Base-by-base conservation (phyloP, 2,329 filamentous ascomycete genomes). In the Botryotinia calthae region DNA sequence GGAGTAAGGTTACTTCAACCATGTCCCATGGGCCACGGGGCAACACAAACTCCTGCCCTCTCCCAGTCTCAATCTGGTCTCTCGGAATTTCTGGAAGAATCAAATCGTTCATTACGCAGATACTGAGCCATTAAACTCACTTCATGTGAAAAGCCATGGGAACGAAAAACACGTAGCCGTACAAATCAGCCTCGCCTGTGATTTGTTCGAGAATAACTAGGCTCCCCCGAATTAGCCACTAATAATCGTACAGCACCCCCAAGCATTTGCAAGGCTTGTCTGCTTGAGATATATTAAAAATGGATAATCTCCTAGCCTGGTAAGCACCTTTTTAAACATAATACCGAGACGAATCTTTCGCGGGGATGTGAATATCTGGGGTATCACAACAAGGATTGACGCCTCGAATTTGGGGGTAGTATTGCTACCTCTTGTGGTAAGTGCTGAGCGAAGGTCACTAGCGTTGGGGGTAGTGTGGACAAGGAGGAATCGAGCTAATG, bases 331-430 rank as follows among this genome's bases (percentile, higher is more conserved):
- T n/a, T 56, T 4, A 12, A 56, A 42, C n/a, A 67, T 40, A 42
- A 25, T 56, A 44, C 65, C 37, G 48, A 56, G 25, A 40, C 18
- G 18, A 28, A 56, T 31, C 25, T 25, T 56, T 56, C 37, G 61
- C n/a, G 20, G 59, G 59, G 61, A 31, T 54, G 9, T 10, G n/a
- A n/a, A 42, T 31, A 65, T 71, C 46, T 71, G n/a, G 69, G 69
- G 61, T 71, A 71, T n/a, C 37, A 56, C 70, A 56, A 7, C 46
- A 46, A 34, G 46, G 37, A 71, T 44, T 65, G 34, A 65, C 25
- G 44, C 25, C 68, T 64, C 44, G n/a, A 51, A 42, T 4, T 64
- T 65, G 51, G n/a, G 6, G 22, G 37, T 64, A 37, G 10, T 44
- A 18, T 56, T 56, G 48, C 37, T 68, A n/a, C 65, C 48, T 68